Base-by-base conservation (phyloP, 805 yeast species). In the Candida vartiovaarae region DNA sequence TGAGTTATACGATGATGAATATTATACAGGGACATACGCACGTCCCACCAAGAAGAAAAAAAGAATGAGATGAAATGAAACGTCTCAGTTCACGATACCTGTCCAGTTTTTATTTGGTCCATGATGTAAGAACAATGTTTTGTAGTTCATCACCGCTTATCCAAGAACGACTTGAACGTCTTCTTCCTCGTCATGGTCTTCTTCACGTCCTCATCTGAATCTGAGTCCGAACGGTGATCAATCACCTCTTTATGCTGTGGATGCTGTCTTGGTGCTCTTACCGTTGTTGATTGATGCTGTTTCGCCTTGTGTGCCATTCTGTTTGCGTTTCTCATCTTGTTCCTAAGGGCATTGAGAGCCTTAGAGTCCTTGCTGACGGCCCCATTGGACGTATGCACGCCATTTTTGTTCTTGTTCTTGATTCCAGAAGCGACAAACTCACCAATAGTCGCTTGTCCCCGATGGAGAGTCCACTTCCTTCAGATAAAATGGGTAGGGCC, bases 371-470 rank as follows among this genome's bases (percentile, higher is more conserved):
- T 33, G 23, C 41, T 35, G 10, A 10, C 33, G 8, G 44, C 33
- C 1, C 42, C 38, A 40, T 42, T 46, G 26, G 36, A 5, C 30
- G 28, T 8, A 34, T 41, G 37, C 3, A 39, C 37, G 11, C 42
- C 26, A 7, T 38, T 44, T 9, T 23, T 38, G 5, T 43, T 27
- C 41, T 43, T 27, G 32, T 26, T 27, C 39, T 36, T 36, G 24
- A 36, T 10, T 3, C 56, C 58, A 4, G 59, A 52, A 15, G 46
- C 38, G 11, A 57, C 42, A 40, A 57, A 58, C 32, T 58, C 62
- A 4, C 58, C 60, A 5, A 58, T 57, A 2, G 59, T 53, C 6
- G 11, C 23, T 8, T 28, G 32, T 40, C 20, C 3, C 24, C 8
- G 53, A 33, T 32, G 1, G 58, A 53, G 1, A 58, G 41, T 0